Base-by-base conservation (phyloP, 495 filamentous ascomycete species). In the Penicillium lagena region DNA sequence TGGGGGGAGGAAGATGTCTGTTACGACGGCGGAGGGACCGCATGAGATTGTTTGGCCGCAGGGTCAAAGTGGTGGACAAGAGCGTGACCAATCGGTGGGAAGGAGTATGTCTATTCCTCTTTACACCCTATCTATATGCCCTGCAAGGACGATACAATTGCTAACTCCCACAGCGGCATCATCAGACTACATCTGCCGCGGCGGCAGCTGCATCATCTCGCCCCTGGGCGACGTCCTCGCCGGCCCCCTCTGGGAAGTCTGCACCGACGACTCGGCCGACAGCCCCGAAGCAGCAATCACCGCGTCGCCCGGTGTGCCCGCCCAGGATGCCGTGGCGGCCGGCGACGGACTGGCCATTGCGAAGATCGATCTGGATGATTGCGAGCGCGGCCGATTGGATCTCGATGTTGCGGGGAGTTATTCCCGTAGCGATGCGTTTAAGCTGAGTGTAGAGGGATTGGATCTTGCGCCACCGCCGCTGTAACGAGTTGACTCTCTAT, bases 201-300 rank as follows among this genome's bases (percentile, higher is more conserved):
- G 90, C 22, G 91, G 91, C 0, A 91, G 86, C 0, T 85, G 81
- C 50, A 90, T 97, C 49, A 69, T 95, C 37, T 82, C 76, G 7
- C 91, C 91, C 0, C 68, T 86, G 29, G 91, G 91, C 0, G 76
- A 90, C 4, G 77, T 90, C 4, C 60, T 96, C 0, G 79, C 77
- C 0, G 89, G 87, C 0, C 91, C 91, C 1, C 65, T 94, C 40
- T 95, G 88, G 88, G 86, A 93, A 43, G 79, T 83, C 3, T 62
- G 52, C 13, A 52, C 58, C 30, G 81, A 90, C 43, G 76, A 84
- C 49, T 70, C 44, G n/a, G 34, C 48, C 7, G 45, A 48, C 37
- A 30, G 29, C 17, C 27, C 29, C 12, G 55, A 68, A 14, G 39
- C 44, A 31, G 43, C 38, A 2, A 12, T 29, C 7, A 15, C 35